phyloP scores from a whole-genome alignment of 306 rosid genomes.

The Herpetospermum pedunculosum region DNA sequence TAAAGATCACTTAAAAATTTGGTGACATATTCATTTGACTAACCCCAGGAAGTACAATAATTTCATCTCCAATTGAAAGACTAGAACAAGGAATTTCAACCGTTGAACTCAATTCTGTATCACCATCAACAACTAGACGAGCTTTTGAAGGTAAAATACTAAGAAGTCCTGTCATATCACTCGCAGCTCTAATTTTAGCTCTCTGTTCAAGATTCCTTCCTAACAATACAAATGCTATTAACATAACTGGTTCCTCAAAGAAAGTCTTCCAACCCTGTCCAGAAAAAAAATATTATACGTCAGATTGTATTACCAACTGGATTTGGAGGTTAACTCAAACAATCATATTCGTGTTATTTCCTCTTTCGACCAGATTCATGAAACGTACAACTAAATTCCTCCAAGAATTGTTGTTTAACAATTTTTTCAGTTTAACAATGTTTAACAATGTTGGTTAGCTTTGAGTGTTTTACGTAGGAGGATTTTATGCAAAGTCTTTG shows the following conservation, averaged over 20 bases:
- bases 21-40: slow-evolving; percentile 21
- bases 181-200: slow-evolving; percentile 93
- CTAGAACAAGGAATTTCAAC: slow-evolving; percentile 88
- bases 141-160: slow-evolving; percentile 87
- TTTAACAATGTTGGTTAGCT: too few relatives aligned
- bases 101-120: slow-evolving; percentile 33
- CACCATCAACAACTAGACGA: slow-evolving; percentile 61
- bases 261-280: slow-evolving; percentile 96
- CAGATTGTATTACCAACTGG: too few relatives aligned
- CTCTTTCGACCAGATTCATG: not conserved
- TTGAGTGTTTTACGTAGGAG: too few relatives aligned
- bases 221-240: slow-evolving; percentile 87
- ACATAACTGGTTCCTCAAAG: slow-evolving; percentile 98
- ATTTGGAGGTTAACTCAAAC: too few relatives aligned
- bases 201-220: slow-evolving; percentile 97
- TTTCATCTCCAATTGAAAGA: slow-evolving; percentile 76
- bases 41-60: slow-evolving; percentile 87
- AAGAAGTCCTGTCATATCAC: slow-evolving; percentile 96
- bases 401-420: not conserved
- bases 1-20: not conserved
- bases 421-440: not conserved
- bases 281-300: slow-evolving; percentile 9
- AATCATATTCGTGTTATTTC: not conserved
- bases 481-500: too few relatives aligned
- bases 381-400: not conserved